Percentiles rank a stretch among this genome's conserved stretches.
phyloP scores from a whole-genome alignment of 768 basidiomycete species.

The Imleria badia region DNA sequence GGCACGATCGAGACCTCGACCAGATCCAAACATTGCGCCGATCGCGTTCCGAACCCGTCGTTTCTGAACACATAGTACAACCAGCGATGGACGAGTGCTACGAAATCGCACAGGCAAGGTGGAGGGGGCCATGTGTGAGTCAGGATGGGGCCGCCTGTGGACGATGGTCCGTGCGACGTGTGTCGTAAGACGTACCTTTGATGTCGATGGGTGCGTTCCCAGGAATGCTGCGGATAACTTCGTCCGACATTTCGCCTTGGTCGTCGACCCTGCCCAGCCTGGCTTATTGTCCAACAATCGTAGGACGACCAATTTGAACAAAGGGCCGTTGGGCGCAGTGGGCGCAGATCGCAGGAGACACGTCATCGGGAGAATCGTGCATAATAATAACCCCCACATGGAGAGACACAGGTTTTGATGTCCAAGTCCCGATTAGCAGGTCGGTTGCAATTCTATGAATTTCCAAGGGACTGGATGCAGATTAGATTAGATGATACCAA shows the following conservation, averaged over 20 bases:
- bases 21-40: constrained; percentile 16
- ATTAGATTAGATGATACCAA: constrained; percentile 16
- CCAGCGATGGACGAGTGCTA: constrained; percentile 41
- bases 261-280: background rate
- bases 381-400: background rate
- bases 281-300: background rate
- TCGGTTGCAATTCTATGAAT: constrained; percentile 2
- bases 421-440: background rate
- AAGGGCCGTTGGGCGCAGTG: background rate
- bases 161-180: background rate
- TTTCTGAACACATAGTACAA: constrained; percentile 33
- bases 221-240: background rate
- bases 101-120: too few species aligned
- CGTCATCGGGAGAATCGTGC: background rate
- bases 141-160: background rate
- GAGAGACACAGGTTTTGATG: background rate
- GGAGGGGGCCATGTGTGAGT: background rate
- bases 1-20: constrained; percentile 41
- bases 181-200: constrained; percentile 23
- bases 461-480: background rate
- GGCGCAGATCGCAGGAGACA: too few species aligned
- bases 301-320: background rate
- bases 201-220: constrained; percentile 21
- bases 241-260: background rate
- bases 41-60: constrained; percentile 21